Conservation (phyloP, 1,284 basidiomycete genomes). For the Boletus sp. region DNA sequence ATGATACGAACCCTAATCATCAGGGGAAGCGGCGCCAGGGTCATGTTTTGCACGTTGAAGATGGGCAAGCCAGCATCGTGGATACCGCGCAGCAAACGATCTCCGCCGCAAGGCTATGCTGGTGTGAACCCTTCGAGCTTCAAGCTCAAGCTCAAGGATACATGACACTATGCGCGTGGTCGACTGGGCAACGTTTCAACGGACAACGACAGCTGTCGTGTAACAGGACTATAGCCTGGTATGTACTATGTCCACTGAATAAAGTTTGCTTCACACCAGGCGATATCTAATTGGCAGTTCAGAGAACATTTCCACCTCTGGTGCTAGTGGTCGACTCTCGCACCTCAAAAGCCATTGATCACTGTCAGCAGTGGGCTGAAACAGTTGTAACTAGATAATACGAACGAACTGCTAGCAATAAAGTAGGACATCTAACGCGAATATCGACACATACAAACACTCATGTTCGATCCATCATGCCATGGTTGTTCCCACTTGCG, state of each 20-base stretch:
- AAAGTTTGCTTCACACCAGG: background rate
- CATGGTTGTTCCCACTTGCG: background rate
- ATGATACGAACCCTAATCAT: background rate
- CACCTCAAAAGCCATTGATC: no score
- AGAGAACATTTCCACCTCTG: background rate
- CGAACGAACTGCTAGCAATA: no score
- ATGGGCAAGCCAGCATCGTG: slow-evolving; percentile 11
- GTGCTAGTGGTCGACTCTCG: background rate
- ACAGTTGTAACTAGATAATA: background rate
- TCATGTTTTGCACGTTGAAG: slow-evolving; percentile 11
- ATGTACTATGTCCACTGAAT: background rate
- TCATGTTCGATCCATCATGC: background rate
- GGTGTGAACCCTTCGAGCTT: no score
- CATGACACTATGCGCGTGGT: no score
- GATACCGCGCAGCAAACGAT: background rate
- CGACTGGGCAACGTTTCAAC: no score
- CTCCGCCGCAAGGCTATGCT: background rate
- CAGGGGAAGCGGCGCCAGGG: background rate
- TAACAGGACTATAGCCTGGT: background rate
- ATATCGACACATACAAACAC: background rate
- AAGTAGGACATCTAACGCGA: no score
- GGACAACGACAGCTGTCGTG: no score
- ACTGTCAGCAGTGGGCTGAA: background rate
- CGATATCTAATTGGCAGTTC: background rate
- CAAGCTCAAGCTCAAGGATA: no score